Evolutionary conservation across 2,329 filamentous ascomycete species (phyloP), one percentile per base, ranked within the genome.

Genomic region (Ophiostoma fasciatum): DNA sequence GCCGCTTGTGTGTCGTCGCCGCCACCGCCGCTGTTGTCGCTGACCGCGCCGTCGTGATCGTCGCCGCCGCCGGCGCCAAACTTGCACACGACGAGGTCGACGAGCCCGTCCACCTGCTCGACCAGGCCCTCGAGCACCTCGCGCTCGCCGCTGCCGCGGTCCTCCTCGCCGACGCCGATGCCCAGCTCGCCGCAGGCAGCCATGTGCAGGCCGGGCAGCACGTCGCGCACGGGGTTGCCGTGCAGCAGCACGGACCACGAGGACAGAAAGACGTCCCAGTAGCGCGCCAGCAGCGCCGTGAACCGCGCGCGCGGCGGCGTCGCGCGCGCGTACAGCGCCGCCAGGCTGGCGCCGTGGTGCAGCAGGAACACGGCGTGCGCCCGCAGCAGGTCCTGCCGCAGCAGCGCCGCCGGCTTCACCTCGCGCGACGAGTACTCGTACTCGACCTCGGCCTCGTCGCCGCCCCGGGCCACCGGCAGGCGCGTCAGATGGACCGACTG

Each of bases 151-250:
- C 88, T 94, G 5, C 88, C 88, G 54, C 85, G 79, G 37, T 94
- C 83, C 59, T 96, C 90, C 54, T 96, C 90, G 14, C 90, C 90
- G 1, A 96, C 90, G 0, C 90, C 90, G 31, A 94, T 73, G 13
- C 90, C 90, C 19, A 96, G 70, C 58, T 96, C 88, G 14, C 90
- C 88, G 23, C 83, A 85, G 7, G 80, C 82, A 11, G 87, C 83
- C 22, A 98, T 66, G 55, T 93, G 94, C 51, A 94, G 74, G 6
- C 82, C 85, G 10, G 78, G 74, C 49, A 84, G 85, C 5, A 93
- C 65, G 43, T 78, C 78, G 1, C 79, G 72, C 2, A 78, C 76
- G 0, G 90, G 90, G 48, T 93, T 94, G 8, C 85, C 88, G 51
- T 88, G 82, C 28, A 98, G 66, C 45, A 94, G 69, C 11, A 96